These are phyloP conservation scores for Excoecaria cochinchinensis DNA, from an alignment of 345 rosid genomes.

Conservation along the genomic window DNA sequence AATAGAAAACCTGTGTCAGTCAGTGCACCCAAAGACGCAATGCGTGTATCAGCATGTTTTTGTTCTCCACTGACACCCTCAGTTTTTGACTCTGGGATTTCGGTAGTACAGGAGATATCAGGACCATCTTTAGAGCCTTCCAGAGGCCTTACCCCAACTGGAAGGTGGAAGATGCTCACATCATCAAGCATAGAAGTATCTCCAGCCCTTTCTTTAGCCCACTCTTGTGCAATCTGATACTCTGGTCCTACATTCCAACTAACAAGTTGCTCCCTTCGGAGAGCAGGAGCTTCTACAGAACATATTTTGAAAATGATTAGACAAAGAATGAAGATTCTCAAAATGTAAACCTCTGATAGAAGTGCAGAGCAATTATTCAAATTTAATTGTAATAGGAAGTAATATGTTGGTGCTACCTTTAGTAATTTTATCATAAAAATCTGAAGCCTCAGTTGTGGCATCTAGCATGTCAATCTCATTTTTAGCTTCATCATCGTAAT, in stretches of 20 bases:
- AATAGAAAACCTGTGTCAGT: slow-evolving; percentile 49
- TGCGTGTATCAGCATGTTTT: slow-evolving; percentile 33
- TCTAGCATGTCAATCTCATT: slow-evolving; percentile 34
- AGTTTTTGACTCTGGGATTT: slow-evolving; percentile 29
- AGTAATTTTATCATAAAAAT: slow-evolving; percentile 33
- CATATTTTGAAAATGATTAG: slow-evolving; percentile 13
- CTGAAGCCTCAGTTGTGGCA: slow-evolving; percentile 20
- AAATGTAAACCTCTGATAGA: slow-evolving; percentile 8
- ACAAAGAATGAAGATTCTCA: slow-evolving; percentile 10
- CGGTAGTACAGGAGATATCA: slow-evolving; percentile 25
- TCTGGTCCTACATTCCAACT: slow-evolving; percentile 70
- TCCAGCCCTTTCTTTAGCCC: slow-evolving; percentile 71
- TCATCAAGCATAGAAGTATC: slow-evolving; percentile 50
- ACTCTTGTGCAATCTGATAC: slow-evolving; percentile 58
- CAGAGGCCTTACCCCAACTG: slow-evolving; percentile 78
- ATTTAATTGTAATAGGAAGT: slow-evolving; percentile 16
- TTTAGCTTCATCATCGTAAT: slow-evolving; percentile 33
- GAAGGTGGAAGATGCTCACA: slow-evolving; percentile 65
- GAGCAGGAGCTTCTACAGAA: slow-evolving; percentile 52
- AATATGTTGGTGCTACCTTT: slow-evolving; percentile 53
- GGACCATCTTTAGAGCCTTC: slow-evolving; percentile 41
- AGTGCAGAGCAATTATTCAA: slow-evolving; percentile 12
- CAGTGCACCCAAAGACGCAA: slow-evolving; percentile 40
- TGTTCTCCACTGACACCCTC: slow-evolving; percentile 44
- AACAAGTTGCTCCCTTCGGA: slow-evolving; percentile 62